Evolutionary conservation across 108 stramenopile genomes (phyloP).

Genomic region (Cyclotella choctawhatcheeana): DNA sequence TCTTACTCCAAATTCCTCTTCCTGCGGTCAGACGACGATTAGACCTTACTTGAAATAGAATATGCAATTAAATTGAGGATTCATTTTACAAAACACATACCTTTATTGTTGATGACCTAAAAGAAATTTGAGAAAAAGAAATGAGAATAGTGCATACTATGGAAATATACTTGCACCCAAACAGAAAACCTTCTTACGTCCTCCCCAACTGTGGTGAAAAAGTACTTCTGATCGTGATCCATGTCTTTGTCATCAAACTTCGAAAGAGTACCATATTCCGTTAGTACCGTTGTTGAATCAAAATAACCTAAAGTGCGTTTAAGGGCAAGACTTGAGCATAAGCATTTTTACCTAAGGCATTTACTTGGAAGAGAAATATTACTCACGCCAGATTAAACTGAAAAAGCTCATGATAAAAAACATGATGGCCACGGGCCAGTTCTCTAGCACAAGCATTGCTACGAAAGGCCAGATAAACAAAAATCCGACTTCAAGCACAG

Average conservation of each 20-base stretch:
- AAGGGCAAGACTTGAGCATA: too few species aligned
- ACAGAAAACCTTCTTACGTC: too few species aligned
- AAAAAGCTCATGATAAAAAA: constrained; percentile 45
- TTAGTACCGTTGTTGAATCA: constrained; percentile 36
- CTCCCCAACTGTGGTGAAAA: constrained; percentile 51
- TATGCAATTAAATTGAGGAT: too few species aligned
- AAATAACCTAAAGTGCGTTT: too few species aligned
- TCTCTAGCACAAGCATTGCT: constrained; percentile 34
- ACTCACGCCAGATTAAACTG: constrained; percentile 41
- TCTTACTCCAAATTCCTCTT: background rate
- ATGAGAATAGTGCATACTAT: too few species aligned
- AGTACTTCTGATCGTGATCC: constrained; percentile 46
- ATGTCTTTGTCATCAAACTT: constrained; percentile 19
- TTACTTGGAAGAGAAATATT: too few species aligned
- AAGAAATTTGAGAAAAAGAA: too few species aligned
- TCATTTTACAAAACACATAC: background rate
- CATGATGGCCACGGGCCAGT: constrained; percentile 29
- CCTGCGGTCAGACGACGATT: too few species aligned
- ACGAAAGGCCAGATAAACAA: constrained; percentile 63
- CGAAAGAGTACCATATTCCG: constrained; percentile 47
- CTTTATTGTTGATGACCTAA: constrained; percentile 45
- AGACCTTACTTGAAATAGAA: too few species aligned
- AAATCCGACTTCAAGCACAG: constrained; percentile 53
- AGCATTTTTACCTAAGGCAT: too few species aligned
- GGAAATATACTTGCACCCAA: too few species aligned